Evolutionary conservation across 2,329 filamentous ascomycete genomes (phyloP), one percentile per base, ranked within the genome.

Genomic region (Penicillium hesseltinei): DNA sequence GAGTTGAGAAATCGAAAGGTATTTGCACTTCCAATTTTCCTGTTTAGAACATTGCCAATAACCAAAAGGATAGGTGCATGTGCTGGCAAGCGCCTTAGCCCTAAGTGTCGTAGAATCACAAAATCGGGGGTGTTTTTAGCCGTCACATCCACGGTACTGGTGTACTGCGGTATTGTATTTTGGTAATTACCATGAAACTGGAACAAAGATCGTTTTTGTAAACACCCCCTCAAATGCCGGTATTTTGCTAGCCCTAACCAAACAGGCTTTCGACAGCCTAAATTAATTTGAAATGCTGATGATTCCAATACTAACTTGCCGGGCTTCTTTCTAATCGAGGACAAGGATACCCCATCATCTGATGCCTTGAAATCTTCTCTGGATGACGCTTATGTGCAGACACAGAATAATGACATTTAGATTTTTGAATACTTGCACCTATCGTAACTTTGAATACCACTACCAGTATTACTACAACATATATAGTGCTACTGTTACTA

Each of bases 71-170:
- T 21, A 46, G 36, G 43, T 62, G 58, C 54, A 56, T 62, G 61
- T 52, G 61, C 54, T 62, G 61, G 59, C 61, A 62, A 62, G 59
- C 56, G 56, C 35, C 36, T 23, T 23, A 39, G 33, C 19, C 21
- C 42, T 49, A 39, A 33, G n/a, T 43, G 46, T 56, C n/a, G 29
- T 25, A 33, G 31, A 51, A 35, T n/a, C 27, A 4, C 23, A 17
- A 39, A 31, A 17, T 51, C 5, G 29, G 36, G 15, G 39, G 46
- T 50, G n/a, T 23, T 43, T 29, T 21, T 31, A 38, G 21, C 33
- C 4, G 40, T 27, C 40, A 29, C 17, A 17, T 17, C 4, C 4
- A 44, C 25, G 35, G 44, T 54, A 33, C 11, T 33, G 11, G 5
- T 33, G 31, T 33, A 54, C 17, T 7, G 9, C 1, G 7, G 51